Evolutionary conservation across 2,329 filamentous ascomycete species (phyloP), one percentile per base, ranked within the genome.

Genomic region (Dactylellina sp.): DNA sequence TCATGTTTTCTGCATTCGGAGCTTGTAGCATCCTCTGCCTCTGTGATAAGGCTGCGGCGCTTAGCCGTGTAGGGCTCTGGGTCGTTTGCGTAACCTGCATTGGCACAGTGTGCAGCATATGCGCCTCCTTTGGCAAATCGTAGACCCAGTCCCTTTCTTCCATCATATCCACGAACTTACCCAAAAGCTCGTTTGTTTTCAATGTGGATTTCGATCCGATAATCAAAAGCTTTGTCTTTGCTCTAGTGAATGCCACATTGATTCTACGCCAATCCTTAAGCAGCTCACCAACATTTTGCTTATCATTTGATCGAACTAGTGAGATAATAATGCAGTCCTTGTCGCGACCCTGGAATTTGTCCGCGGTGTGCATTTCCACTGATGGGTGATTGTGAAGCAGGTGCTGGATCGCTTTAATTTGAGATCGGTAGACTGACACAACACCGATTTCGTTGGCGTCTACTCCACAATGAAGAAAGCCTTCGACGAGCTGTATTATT

Each of bases 371-470:
- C 86, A 98, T 93, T 81, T 99, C 95, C 0, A 99, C 88, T 1
- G 87, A 86, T 0, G 84, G 82, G 0, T 84, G 82, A 77, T 85
- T 81, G 44, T 82, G 83, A 32, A 87, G 87, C 35, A 97, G 86
- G 76, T 91, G 91, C 0, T 99, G 85, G 1, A 97, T 84, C 0
- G 92, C 89, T 63, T 77, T 78, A 0, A 99, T 87, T 81, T 99
- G 95, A 4, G 91, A 93, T 70, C 95, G 91, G 81, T 99, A 99
- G 81, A 97, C 93, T 14, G 95, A 97, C 83, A 99, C 97, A 77
- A 99, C 90, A 50, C 95, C 95, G 65, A 99, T 93, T 59, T 94
- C 90, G 0, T 84, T 83, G 0, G 90, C 86, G 0, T 91, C 83
- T 0, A 98, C 86, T 24, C 95, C 95, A 0, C 88, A 86, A 0